Conservation (phyloP, 2,329 filamentous ascomycete genomes). For the Aspergillus awamori region DNA sequence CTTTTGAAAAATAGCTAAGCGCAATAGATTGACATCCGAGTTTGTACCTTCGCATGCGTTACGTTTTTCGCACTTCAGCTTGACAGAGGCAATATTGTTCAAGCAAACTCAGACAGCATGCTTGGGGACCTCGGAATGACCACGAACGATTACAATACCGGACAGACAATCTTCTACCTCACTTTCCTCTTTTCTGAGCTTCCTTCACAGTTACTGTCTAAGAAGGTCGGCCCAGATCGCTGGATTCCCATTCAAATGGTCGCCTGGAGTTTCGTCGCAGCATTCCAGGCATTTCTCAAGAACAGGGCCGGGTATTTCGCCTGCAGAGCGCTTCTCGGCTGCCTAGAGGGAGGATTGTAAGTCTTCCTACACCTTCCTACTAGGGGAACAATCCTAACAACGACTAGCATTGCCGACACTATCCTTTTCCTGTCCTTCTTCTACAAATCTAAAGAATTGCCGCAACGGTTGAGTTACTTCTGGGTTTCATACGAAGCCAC, state of each 20-base stretch:
- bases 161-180: conserved; percentile 44
- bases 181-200: conserved; percentile 55
- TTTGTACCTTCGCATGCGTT: conserved; percentile 53
- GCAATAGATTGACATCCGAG: conserved; percentile 44
- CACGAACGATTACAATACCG: conserved; percentile 50
- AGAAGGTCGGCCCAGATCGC: conserved; percentile 61
- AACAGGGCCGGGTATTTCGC: conserved; percentile 48
- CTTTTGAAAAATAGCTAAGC: background rate
- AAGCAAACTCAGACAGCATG: conserved; percentile 65
- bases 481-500: conserved; percentile 65
- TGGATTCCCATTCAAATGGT: conserved; percentile 65
- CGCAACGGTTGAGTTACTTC: conserved; percentile 68
- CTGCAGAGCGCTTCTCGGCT: conserved; percentile 52
- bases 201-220: conserved; percentile 63
- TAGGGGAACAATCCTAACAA: background rate
- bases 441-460: conserved; percentile 72
- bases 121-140: conserved; percentile 54
- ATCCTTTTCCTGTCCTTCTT: conserved; percentile 70
- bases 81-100: conserved; percentile 64
- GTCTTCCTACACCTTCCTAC: conserved; percentile 46
- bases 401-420: conserved; percentile 44
- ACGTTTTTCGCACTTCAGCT: conserved; percentile 68
- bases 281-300: conserved; percentile 54
- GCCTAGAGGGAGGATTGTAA: conserved; percentile 60
- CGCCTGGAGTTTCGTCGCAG: conserved; percentile 58